Conservation (phyloP, 129 eudicot genomes). For the Pseudognaphalium luteoalbum region DNA sequence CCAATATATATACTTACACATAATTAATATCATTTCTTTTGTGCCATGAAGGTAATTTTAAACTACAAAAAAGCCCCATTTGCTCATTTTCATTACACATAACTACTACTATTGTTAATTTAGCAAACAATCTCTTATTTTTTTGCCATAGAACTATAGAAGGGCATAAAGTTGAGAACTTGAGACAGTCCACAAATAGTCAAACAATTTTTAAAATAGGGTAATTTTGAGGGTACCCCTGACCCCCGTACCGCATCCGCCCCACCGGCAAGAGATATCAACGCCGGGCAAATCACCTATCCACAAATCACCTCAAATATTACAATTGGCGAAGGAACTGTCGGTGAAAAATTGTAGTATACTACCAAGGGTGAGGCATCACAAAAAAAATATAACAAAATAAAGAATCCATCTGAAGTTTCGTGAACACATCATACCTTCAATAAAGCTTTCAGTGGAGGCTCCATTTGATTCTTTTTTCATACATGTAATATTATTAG, state of each 20-base stretch:
- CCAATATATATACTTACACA: neutral
- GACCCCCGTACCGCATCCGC: too few species aligned
- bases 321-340: neutral
- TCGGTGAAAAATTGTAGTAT: neutral
- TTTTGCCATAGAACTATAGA: neutral
- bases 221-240: too few species aligned
- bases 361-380: neutral
- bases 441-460: slow-evolving; percentile 38
- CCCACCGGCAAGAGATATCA: too few species aligned
- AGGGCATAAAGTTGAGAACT: slow-evolving; percentile 15
- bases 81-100: neutral
- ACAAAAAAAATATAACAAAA: neutral
- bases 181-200: slow-evolving; percentile 18
- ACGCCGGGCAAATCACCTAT: too few species aligned
- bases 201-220: neutral
- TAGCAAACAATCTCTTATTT: neutral
- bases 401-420: slow-evolving; percentile 19
- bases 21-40: neutral
- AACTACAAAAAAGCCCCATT: neutral
- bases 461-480: slow-evolving; percentile 26
- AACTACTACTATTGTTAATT: neutral
- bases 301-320: neutral
- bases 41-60: neutral
- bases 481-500: slow-evolving; percentile 24
- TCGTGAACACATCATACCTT: slow-evolving; percentile 41